These are phyloP conservation scores for Dothiorella sarmentorum DNA, from an alignment of 2,329 filamentous ascomycete genomes.

Conservation along the genomic window DNA sequence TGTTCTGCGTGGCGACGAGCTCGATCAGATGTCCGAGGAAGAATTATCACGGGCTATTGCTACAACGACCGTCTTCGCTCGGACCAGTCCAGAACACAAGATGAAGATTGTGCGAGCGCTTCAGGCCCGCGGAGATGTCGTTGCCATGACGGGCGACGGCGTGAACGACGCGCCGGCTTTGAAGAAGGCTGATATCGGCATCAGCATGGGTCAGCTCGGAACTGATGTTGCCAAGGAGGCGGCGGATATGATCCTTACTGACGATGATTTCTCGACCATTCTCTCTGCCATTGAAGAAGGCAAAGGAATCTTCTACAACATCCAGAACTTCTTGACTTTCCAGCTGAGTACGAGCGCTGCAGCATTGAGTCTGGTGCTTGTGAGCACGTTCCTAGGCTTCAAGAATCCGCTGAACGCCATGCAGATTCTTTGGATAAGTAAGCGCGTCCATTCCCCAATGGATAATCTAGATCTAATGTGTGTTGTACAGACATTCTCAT, in stretches of 20 bases:
- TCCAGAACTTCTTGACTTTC: slow-evolving; percentile 98
- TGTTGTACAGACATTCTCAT: slow-evolving; percentile 81
- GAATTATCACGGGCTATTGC: slow-evolving; percentile 82
- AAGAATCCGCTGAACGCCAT: slow-evolving; percentile 96
- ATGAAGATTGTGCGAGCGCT: slow-evolving; percentile 92
- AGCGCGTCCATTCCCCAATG: slow-evolving; percentile 39
- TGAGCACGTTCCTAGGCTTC: slow-evolving; percentile 90
- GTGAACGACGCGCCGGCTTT: slow-evolving; percentile 96
- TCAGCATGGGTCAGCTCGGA: slow-evolving; percentile 91
- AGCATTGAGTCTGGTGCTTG: slow-evolving; percentile 81
- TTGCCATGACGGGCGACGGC: slow-evolving; percentile 98
- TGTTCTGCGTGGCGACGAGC: slow-evolving; percentile 82
- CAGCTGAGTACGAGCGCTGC: slow-evolving; percentile 96
- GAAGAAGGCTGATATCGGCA: slow-evolving; percentile 96
- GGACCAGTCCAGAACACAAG: slow-evolving; percentile 96
- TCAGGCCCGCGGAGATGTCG: slow-evolving; percentile 89
- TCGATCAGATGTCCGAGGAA: slow-evolving; percentile 86
- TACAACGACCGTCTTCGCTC: slow-evolving; percentile 89
- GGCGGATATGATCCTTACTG: slow-evolving; percentile 87
- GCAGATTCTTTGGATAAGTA: slow-evolving; percentile 99
- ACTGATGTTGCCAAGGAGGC: slow-evolving; percentile 97
- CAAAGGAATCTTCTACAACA: slow-evolving; percentile 99
- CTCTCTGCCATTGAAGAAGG: slow-evolving; percentile 95
- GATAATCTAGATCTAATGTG: slow-evolving; percentile 24
- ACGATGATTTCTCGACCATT: slow-evolving; percentile 89